Conservation (phyloP, 352 stramenopile genomes). For the Albugo candida region DNA sequence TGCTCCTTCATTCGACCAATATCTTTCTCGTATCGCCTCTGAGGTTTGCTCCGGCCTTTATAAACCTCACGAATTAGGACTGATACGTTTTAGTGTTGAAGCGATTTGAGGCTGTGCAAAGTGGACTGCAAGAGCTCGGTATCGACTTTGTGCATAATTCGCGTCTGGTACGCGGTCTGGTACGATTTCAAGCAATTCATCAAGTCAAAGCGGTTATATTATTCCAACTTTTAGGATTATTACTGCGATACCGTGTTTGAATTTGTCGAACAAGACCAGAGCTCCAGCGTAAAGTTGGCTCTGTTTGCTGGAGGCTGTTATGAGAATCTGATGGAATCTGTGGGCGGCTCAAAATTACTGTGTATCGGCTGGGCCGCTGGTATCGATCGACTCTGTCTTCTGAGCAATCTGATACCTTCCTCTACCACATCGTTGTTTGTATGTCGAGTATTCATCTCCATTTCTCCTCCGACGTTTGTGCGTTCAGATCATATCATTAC, state of each 20-base stretch:
- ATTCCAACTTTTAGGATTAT: slow-evolving; percentile 36
- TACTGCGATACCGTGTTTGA: slow-evolving; percentile 82
- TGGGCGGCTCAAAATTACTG: slow-evolving; percentile 32
- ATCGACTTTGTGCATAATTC: slow-evolving; percentile 41
- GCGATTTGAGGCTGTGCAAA: slow-evolving; percentile 49
- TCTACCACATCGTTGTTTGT: not conserved
- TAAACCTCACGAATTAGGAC: not conserved
- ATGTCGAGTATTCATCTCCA: slow-evolving; percentile 10
- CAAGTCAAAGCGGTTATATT: not conserved
- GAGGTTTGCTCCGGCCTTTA: slow-evolving; percentile 13
- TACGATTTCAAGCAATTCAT: slow-evolving; percentile 9
- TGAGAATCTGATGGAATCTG: slow-evolving; percentile 40
- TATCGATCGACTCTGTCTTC: slow-evolving; percentile 52
- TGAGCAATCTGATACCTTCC: slow-evolving; percentile 13
- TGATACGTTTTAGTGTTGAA: slow-evolving; percentile 5
- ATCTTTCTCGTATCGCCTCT: slow-evolving; percentile 33
- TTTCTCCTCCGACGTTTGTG: slow-evolving; percentile 19
- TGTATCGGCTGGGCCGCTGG: slow-evolving; percentile 76
- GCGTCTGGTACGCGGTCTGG: slow-evolving; percentile 63
- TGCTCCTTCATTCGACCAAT: slow-evolving; percentile 42
- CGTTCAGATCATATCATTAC: not conserved
- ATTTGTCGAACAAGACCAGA: slow-evolving; percentile 39
- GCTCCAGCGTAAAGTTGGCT: slow-evolving; percentile 29
- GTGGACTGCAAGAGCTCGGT: slow-evolving; percentile 31
- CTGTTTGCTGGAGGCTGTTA: slow-evolving; percentile 74